phyloP scores from a whole-genome alignment of 2,329 filamentous ascomycete species.

The Neofusicoccum kwambonambiense region DNA sequence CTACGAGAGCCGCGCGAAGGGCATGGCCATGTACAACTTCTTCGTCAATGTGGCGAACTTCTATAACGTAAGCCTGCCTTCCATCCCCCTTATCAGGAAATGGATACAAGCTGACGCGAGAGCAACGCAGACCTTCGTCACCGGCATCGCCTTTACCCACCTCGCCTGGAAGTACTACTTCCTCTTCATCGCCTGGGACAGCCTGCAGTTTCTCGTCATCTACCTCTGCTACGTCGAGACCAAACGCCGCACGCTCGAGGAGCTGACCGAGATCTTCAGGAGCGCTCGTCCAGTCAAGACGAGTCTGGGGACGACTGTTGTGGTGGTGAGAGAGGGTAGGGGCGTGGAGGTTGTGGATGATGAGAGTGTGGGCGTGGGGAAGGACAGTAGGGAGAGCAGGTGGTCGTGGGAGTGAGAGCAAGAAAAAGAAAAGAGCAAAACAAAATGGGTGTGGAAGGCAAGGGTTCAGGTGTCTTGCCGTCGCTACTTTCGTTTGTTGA shows the following conservation, averaged over 20 bases:
- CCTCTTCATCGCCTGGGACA: constrained; percentile 43
- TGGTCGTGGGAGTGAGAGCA: background rate
- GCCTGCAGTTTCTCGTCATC: constrained; percentile 41
- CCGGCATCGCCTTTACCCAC: constrained; percentile 38
- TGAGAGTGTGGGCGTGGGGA: background rate
- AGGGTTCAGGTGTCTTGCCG: too few species aligned
- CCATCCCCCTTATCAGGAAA: too few species aligned
- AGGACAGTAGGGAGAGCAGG: constrained; percentile 1
- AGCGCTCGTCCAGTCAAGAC: constrained; percentile 40
- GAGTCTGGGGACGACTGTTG: constrained; percentile 27
- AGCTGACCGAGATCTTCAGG: constrained; percentile 46
- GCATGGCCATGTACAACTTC: constrained; percentile 50
- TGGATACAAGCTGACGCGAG: background rate
- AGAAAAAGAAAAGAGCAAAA: too few species aligned
- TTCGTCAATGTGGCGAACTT: constrained; percentile 47
- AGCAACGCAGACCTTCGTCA: constrained; percentile 39
- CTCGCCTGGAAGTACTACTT: constrained; percentile 44
- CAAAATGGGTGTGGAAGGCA: too few species aligned
- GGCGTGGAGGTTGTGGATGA: background rate
- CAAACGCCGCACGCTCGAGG: constrained; percentile 45
- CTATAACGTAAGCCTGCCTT: constrained; percentile 32
- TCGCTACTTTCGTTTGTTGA: too few species aligned
- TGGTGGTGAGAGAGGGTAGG: constrained; percentile 4
- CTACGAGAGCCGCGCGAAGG: constrained; percentile 49
- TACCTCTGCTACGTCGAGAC: constrained; percentile 39